These are phyloP conservation scores for Trichocladium antarcticum DNA, from an alignment of 495 filamentous ascomycete genomes.

Conservation along the genomic window DNA sequence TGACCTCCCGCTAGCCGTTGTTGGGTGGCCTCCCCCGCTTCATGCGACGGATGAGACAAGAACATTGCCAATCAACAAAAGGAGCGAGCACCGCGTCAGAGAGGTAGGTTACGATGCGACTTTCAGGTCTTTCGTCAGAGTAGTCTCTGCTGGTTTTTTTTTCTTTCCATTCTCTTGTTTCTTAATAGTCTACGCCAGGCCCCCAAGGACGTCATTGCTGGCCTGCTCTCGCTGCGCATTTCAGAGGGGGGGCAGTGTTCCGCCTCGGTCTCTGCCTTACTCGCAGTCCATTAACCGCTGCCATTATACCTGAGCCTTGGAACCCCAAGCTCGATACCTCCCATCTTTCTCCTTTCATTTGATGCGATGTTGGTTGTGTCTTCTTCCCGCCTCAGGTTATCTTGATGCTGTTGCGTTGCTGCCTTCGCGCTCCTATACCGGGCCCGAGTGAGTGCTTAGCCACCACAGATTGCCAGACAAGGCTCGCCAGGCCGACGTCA, in stretches of 20 bases:
- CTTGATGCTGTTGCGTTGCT: too few species aligned
- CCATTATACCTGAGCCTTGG: not conserved
- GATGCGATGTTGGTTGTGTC: not conserved
- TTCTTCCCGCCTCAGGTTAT: too few species aligned
- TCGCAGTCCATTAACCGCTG: not conserved
- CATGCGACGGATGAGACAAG: too few species aligned
- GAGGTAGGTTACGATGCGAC: not conserved
- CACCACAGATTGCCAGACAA: not conserved
- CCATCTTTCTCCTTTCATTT: not conserved
- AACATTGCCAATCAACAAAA: too few species aligned
- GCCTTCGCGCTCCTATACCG: too few species aligned
- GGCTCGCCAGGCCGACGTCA: not conserved
- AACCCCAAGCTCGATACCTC: not conserved
- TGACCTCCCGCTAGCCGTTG: too few species aligned
- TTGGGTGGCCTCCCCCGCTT: too few species aligned
- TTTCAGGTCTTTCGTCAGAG: not conserved
- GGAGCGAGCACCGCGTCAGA: too few species aligned
- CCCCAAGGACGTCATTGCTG: too few species aligned
- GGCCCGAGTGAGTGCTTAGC: too few species aligned
- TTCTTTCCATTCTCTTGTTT: too few species aligned
- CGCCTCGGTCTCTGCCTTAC: constrained; percentile 6
- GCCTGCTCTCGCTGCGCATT: not conserved
- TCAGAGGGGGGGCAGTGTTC: constrained; percentile 1
- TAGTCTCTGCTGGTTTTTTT: not conserved
- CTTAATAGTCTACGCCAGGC: too few species aligned